Conservation (phyloP, 345 rosid genomes). For the Kandelia obovata region DNA sequence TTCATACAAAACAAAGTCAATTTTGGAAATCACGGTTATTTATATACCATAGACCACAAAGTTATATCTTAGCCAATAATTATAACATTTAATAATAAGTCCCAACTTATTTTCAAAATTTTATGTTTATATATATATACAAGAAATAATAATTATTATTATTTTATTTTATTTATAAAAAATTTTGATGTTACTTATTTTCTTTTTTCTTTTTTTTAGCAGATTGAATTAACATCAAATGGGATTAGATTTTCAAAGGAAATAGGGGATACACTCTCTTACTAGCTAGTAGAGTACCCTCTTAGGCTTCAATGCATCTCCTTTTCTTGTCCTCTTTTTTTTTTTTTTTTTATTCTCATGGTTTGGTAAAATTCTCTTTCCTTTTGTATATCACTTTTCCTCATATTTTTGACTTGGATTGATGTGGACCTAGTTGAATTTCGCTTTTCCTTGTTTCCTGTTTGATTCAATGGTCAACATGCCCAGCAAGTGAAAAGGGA, state of each 20-base stretch:
- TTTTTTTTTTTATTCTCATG: background rate
- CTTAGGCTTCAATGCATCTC: background rate
- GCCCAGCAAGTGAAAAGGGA: background rate
- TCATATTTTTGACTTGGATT: constrained; percentile 19
- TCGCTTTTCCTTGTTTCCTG: background rate
- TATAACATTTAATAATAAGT: too few species aligned
- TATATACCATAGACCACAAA: too few species aligned
- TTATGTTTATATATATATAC: too few species aligned
- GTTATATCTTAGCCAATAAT: too few species aligned
- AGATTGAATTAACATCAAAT: background rate
- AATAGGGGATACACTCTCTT: background rate
- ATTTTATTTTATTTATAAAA: too few species aligned
- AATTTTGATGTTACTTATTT: too few species aligned
- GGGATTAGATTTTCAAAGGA: background rate
- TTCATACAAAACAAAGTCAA: too few species aligned
- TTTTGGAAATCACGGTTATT: too few species aligned
- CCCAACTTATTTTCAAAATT: too few species aligned
- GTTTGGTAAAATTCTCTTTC: constrained; percentile 7
- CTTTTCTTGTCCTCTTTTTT: too few species aligned
- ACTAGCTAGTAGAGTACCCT: background rate
- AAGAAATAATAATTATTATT: too few species aligned
- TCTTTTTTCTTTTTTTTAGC: too few species aligned
- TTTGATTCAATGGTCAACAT: constrained; percentile 35
- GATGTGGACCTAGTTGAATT: background rate
- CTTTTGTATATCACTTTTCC: constrained; percentile 3